phyloP scores from a whole-genome alignment of 495 filamentous ascomycete genomes.

The Xylona heveae region DNA sequence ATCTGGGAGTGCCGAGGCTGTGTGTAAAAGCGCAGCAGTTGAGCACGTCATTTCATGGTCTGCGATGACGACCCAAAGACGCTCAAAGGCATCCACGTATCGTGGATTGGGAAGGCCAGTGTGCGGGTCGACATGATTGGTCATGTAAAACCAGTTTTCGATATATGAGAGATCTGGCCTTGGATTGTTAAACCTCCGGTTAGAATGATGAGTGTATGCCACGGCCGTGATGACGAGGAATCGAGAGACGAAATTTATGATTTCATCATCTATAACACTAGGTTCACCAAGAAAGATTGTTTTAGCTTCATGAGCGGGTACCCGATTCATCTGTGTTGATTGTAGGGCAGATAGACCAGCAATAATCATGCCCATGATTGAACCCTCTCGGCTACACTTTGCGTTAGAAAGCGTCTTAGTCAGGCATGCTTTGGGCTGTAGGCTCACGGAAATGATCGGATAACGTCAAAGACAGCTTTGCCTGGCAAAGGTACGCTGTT shows the following conservation, averaged over 20 bases:
- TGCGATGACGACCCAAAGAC: constrained; percentile 22
- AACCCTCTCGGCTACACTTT: constrained; percentile 13
- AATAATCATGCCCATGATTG: constrained; percentile 20
- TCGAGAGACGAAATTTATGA: constrained; percentile 20
- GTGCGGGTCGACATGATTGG: constrained; percentile 16
- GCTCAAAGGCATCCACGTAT: constrained; percentile 17
- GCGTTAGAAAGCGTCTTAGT: not conserved
- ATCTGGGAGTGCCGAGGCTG: constrained; percentile 26
- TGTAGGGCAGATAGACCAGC: constrained; percentile 21
- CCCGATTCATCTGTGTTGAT: constrained; percentile 17
- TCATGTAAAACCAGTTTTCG: constrained; percentile 22
- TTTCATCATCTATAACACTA: constrained; percentile 18
- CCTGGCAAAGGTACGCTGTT: constrained; percentile 8
- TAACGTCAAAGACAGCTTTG: constrained; percentile 12
- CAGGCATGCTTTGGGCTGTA: not conserved
- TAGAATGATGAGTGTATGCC: constrained; percentile 18
- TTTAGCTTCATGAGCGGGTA: constrained; percentile 17
- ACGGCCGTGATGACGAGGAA: constrained; percentile 18
- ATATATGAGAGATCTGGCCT: constrained; percentile 18
- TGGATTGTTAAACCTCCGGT: constrained; percentile 17
- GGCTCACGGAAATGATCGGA: not conserved
- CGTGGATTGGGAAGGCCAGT: constrained; percentile 15
- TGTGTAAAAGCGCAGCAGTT: constrained; percentile 27
- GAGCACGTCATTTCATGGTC: constrained; percentile 34
- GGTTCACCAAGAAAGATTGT: constrained; percentile 20